These are phyloP conservation scores for Psilocybe sp. DNA, from an alignment of 768 basidiomycete species.

Conservation along the genomic window DNA sequence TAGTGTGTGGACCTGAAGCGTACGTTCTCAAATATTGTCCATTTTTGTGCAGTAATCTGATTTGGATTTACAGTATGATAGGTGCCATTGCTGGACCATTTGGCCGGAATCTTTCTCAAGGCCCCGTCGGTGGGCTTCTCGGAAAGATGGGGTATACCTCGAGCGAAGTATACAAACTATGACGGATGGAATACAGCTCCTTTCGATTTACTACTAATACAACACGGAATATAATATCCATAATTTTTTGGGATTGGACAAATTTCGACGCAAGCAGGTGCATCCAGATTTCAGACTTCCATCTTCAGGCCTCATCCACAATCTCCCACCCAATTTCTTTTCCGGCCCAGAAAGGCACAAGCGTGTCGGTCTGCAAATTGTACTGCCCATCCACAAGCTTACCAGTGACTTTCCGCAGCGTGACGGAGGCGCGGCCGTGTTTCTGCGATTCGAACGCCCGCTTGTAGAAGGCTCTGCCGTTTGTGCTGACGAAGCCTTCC, in stretches of 20 bases:
- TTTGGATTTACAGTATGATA: constrained; percentile 58
- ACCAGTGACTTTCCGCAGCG: constrained; percentile 37
- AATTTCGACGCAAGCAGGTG: no score
- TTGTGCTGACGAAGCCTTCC: constrained; percentile 71
- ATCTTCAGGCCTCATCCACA: constrained; percentile 11
- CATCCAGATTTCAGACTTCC: no score
- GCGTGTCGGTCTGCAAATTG: constrained; percentile 41
- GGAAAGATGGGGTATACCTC: constrained; percentile 60
- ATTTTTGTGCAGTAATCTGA: constrained; percentile 1
- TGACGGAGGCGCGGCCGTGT: constrained; percentile 29
- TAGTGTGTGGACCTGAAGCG: constrained; percentile 87
- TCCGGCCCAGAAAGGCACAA: constrained; percentile 89
- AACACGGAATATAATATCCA: neutral
- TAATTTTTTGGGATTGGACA: neutral
- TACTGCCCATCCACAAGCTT: constrained; percentile 47
- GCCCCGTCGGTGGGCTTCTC: constrained; percentile 63
- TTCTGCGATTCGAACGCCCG: constrained; percentile 24
- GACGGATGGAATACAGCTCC: constrained; percentile 21
- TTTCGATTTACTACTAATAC: neutral
- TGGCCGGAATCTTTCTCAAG: constrained; percentile 75
- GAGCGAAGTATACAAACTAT: constrained; percentile 71
- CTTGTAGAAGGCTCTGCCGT: constrained; percentile 82
- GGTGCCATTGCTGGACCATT: constrained; percentile 71
- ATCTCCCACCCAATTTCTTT: constrained; percentile 76
- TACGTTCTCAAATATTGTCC: constrained; percentile 32